Conservation (phyloP, 352 stramenopile genomes). For the Phytopythium vexans region DNA sequence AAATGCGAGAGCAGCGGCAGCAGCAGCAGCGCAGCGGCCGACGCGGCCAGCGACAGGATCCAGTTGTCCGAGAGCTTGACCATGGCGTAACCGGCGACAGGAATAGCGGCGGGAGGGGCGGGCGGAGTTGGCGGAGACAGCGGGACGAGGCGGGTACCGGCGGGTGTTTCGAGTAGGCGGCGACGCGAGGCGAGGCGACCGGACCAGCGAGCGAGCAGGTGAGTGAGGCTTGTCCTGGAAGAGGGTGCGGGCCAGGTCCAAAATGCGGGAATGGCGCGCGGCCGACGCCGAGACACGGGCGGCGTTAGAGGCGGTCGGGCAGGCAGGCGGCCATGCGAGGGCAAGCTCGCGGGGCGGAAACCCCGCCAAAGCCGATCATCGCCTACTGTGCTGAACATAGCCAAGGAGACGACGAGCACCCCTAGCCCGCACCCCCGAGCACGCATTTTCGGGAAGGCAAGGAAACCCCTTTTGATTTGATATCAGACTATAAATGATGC, state of each 20-base stretch:
- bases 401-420: conserved; percentile 1
- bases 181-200: too few relatives aligned
- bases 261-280: conserved; percentile 6
- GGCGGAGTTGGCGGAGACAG: too few relatives aligned
- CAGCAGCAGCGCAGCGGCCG: conserved; percentile 16
- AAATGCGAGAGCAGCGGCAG: conserved; percentile 27
- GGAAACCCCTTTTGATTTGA: not conserved
- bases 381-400: not conserved
- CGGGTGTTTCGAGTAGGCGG: too few relatives aligned
- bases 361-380: not conserved
- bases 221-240: not conserved
- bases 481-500: not conserved
- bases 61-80: conserved; percentile 32
- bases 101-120: too few relatives aligned
- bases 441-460: too few relatives aligned
- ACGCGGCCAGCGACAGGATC: conserved; percentile 23
- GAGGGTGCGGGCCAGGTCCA: conserved; percentile 2
- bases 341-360: not conserved
- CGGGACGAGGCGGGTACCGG: too few relatives aligned
- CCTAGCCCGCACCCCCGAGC: not conserved
- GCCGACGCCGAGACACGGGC: too few relatives aligned
- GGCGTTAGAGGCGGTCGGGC: too few relatives aligned
- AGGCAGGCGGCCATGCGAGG: not conserved
- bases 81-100: conserved; percentile 9
- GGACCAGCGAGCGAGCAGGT: too few relatives aligned